phyloP scores from a whole-genome alignment of 352 stramenopile genomes.

The Phytophthora kernoviae region DNA sequence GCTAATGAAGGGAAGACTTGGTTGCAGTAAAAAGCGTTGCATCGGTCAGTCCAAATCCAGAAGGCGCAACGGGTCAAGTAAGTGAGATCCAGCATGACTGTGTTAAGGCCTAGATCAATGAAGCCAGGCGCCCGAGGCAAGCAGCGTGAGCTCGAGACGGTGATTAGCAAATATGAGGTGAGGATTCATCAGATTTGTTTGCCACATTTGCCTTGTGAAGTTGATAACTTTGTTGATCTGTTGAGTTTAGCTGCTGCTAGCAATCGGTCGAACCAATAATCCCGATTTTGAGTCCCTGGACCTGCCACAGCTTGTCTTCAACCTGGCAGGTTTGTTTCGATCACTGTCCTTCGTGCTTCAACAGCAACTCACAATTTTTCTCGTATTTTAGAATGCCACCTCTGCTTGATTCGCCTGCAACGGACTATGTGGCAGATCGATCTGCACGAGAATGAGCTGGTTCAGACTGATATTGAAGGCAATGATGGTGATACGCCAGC shows the following conservation, averaged over 20 bases:
- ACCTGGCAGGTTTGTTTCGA: conserved; percentile 36
- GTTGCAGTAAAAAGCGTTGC: conserved; percentile 4
- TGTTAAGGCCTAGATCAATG: conserved; percentile 20
- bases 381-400: conserved; percentile 15
- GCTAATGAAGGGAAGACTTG: conserved; percentile 26
- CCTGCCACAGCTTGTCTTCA: conserved; percentile 38
- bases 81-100: conserved; percentile 4
- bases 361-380: not conserved
- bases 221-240: not conserved
- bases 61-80: conserved; percentile 7
- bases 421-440: conserved; percentile 34
- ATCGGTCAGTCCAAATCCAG: not conserved
- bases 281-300: conserved; percentile 56
- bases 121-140: conserved; percentile 30
- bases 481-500: conserved; percentile 2
- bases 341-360: not conserved
- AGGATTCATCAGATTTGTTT: not conserved
- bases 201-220: not conserved
- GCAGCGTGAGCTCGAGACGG: conserved; percentile 33
- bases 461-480: not conserved
- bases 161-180: conserved; percentile 56
- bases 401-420: conserved; percentile 39
- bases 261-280: conserved; percentile 35
- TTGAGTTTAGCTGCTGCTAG: conserved; percentile 35
- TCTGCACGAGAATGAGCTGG: not conserved